Conservation (phyloP, 2,329 filamentous ascomycete genomes). For the Fusarium sp. region DNA sequence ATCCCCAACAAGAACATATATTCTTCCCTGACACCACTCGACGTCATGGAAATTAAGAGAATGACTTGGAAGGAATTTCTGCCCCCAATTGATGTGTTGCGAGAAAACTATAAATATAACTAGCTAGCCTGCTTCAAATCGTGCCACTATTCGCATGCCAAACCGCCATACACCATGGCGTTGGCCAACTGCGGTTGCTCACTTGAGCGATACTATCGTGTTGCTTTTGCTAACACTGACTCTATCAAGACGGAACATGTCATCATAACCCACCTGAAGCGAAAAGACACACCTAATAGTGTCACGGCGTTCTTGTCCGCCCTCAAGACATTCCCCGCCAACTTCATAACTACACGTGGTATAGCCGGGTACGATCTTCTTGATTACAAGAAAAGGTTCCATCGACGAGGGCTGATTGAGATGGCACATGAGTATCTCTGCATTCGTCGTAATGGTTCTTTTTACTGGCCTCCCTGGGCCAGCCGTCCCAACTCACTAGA, state of each 20-base stretch:
- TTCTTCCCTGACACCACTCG: too few relatives aligned
- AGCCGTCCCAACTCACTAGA: background rate
- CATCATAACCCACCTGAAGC: background rate
- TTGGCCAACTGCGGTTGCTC: conserved; percentile 1
- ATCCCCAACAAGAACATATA: background rate
- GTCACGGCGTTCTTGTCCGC: background rate
- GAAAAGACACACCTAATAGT: background rate
- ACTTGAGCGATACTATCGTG: background rate
- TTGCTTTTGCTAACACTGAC: background rate
- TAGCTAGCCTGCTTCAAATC: rapidly evolving
- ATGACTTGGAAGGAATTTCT: background rate
- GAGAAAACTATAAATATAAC: background rate
- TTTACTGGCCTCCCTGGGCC: background rate
- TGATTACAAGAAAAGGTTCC: rapidly evolving
- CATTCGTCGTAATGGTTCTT: background rate
- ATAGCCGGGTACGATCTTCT: background rate
- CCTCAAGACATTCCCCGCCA: background rate
- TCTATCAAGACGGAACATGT: background rate
- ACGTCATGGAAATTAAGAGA: background rate
- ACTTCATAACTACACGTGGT: background rate
- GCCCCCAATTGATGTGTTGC: background rate
- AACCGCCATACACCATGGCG: background rate
- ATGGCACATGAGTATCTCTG: conserved; percentile 30
- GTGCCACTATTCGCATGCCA: background rate
- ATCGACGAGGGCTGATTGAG: background rate